These are phyloP conservation scores for Trichocomaceae sp. DNA, from an alignment of 2,329 filamentous ascomycete genomes.

Conservation along the genomic window DNA sequence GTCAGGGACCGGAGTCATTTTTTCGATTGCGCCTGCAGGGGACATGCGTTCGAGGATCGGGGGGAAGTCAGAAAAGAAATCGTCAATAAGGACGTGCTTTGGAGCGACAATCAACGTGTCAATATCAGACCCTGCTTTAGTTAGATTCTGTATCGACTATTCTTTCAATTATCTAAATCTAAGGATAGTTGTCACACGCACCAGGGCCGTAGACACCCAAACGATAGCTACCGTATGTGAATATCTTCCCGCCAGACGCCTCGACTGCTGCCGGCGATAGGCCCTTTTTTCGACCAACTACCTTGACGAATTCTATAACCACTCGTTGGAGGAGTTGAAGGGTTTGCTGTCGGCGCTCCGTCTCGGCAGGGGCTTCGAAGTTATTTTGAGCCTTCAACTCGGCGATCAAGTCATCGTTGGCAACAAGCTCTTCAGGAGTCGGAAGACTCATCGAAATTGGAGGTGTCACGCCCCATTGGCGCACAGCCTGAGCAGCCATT, in stretches of 20 bases:
- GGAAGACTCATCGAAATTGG: constrained; percentile 74
- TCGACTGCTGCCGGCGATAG: constrained; percentile 72
- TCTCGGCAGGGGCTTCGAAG: constrained; percentile 78
- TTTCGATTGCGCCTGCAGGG: constrained; percentile 69
- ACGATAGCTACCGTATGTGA: constrained; percentile 92
- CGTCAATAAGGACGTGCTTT: constrained; percentile 77
- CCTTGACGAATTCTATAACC: constrained; percentile 77
- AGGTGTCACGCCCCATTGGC: constrained; percentile 68
- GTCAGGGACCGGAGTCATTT: constrained; percentile 77
- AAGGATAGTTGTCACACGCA: constrained; percentile 25
- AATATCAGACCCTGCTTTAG: constrained; percentile 75
- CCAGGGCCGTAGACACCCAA: constrained; percentile 85
- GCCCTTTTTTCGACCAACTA: constrained; percentile 66
- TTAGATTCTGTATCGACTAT: constrained; percentile 5
- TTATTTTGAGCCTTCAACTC: constrained; percentile 86
- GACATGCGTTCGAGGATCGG: constrained; percentile 69
- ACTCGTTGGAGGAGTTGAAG: constrained; percentile 71
- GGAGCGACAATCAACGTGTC: constrained; percentile 91
- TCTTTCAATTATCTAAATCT: background rate
- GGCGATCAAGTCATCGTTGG: constrained; percentile 71
- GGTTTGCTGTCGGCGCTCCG: constrained; percentile 67
- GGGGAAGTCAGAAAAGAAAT: constrained; percentile 92
- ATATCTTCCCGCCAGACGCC: constrained; percentile 82
- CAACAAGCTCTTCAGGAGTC: constrained; percentile 66
- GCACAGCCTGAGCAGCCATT: constrained; percentile 20